Conservation (phyloP, 2,329 filamentous ascomycete species). For the Ilyonectria robusta region DNA sequence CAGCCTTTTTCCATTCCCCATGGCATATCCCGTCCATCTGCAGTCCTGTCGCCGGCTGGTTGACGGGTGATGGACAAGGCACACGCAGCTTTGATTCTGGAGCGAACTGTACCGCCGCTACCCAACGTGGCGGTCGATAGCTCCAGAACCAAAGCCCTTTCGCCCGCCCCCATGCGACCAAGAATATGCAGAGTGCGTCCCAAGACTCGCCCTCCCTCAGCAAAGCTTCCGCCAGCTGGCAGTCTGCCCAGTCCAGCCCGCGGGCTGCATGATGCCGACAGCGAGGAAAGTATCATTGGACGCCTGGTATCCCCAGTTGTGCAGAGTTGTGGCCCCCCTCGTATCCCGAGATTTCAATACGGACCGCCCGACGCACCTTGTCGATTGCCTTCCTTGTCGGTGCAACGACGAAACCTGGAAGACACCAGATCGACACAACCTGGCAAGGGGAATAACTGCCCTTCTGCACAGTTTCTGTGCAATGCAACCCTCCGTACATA, state of each 20-base stretch:
- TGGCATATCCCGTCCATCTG: neutral
- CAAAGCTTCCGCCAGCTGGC: neutral
- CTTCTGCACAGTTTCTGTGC: neutral
- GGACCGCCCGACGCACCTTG: conserved; percentile 10
- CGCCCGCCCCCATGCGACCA: neutral
- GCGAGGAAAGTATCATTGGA: conserved; percentile 1
- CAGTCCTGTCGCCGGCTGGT: neutral
- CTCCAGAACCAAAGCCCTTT: neutral
- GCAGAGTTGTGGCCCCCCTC: conserved; percentile 7
- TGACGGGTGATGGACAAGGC: neutral
- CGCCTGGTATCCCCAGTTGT: conserved; percentile 2
- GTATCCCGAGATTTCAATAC: conserved; percentile 15
- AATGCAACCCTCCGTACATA: conserved; percentile 8
- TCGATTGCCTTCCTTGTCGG: neutral
- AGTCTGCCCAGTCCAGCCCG: neutral
- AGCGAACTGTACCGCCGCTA: neutral
- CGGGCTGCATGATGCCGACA: neutral
- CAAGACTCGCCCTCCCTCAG: neutral
- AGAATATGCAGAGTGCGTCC: neutral
- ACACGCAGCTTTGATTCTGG: neutral
- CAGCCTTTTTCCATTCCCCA: neutral
- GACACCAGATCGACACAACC: conserved; percentile 15
- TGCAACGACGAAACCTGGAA: neutral
- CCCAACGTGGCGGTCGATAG: neutral
- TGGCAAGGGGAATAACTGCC: conserved; percentile 10